Evolutionary conservation across 495 filamentous ascomycete genomes (phyloP), one percentile per base, ranked within the genome.

Genomic region (Lepraria neglecta): DNA sequence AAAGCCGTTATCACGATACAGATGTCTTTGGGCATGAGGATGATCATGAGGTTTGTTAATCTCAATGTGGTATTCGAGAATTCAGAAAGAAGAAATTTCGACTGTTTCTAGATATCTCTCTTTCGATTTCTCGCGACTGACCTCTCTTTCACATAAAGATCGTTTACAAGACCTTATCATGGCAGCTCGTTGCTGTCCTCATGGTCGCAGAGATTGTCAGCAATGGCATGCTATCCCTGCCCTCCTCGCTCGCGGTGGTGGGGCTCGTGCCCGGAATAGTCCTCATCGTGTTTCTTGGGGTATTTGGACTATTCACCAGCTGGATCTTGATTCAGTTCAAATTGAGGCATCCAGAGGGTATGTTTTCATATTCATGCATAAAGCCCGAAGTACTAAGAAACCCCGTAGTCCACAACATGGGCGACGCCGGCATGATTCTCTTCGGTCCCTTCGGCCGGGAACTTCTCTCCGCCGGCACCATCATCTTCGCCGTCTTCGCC

Each of bases 381-480:
- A 38, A 38, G 35, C 35, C 12, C 7, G 35, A 38, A 38, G 35
- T 31, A 30, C 28, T 52, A 4, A 31, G 7, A 3, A 38, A 3
- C 14, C 2, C 3, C 3, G 3, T 17, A 69, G 80, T 88, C 15
- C 71, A 80, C 62, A 79, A 82, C 71, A 84, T 91, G 70, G 84
- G 84, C 24, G 88, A 94, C 67, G 87, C 83, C 4, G 85, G 85
- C 15, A 73, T 82, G 21, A 71, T 94, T 52, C 77, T 91, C 38
- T 76, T 84, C 67, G 87, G 87, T 7, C 71, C 64, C 6, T 70
- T 83, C 42, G 87, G 87, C 0, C 83, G 84, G 54, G 77, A 70
- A 17, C 69, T 91, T 67, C 78, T 86, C 48, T 84, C 84, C 7
- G 79, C 88, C 40, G 82, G 82, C 62, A 90, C 90, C 73, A 87